These are phyloP conservation scores for Acer saccharum DNA, from an alignment of 345 rosid species.

Conservation along the genomic window DNA sequence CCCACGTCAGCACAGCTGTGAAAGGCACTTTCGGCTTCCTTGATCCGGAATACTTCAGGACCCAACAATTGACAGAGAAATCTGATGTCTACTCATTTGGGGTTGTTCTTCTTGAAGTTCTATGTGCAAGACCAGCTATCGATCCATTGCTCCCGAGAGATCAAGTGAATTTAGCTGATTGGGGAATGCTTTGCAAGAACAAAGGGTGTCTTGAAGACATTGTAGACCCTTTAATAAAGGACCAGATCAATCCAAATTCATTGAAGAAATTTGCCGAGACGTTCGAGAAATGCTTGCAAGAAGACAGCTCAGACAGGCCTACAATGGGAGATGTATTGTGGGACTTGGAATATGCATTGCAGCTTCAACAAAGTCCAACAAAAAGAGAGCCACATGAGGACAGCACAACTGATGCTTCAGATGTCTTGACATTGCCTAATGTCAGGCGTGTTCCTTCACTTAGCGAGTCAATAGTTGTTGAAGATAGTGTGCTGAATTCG, in stretches of 20 bases:
- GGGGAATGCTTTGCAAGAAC: constrained; percentile 36
- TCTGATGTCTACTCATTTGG: constrained; percentile 67
- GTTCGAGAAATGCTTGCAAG: constrained; percentile 63
- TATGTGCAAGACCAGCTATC: constrained; percentile 57
- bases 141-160: constrained; percentile 35
- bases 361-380: constrained; percentile 36
- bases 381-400: constrained; percentile 29
- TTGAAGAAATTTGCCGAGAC: constrained; percentile 49
- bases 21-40: constrained; percentile 64
- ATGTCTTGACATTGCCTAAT: constrained; percentile 15
- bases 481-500: constrained; percentile 18
- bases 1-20: constrained; percentile 43
- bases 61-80: constrained; percentile 56
- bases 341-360: constrained; percentile 53
- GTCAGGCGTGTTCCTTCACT: constrained; percentile 37
- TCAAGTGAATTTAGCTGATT: constrained; percentile 54
- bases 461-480: background rate
- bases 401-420: constrained; percentile 30
- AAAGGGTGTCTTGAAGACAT: constrained; percentile 45
- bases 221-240: constrained; percentile 40
- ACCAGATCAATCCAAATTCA: constrained; percentile 42
- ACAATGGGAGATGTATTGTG: constrained; percentile 64
- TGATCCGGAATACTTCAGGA: constrained; percentile 54
- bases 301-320: constrained; percentile 50
- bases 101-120: constrained; percentile 56